These are phyloP conservation scores for Pisolithus albus DNA, from an alignment of 768 basidiomycete species.

Conservation along the genomic window DNA sequence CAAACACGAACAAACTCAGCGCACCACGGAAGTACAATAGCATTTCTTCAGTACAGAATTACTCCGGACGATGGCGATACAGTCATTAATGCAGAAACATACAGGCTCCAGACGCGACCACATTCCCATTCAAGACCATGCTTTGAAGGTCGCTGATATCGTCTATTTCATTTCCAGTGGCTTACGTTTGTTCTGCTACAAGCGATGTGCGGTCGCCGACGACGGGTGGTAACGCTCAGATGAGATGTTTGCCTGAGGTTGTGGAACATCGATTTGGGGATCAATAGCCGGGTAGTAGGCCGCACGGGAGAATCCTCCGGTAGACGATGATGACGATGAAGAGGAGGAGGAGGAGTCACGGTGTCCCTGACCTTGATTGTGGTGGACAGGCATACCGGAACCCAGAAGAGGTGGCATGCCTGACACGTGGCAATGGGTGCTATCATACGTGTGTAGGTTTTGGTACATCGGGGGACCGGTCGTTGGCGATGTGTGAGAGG, in stretches of 20 bases:
- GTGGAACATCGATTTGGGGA: conserved; percentile 28
- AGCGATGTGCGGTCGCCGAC: conserved; percentile 8
- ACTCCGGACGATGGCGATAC: neutral
- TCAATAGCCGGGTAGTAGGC: conserved; percentile 37
- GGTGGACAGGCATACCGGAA: conserved; percentile 7
- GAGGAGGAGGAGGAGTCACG: neutral
- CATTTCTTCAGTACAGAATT: neutral
- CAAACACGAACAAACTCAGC: conserved; percentile 22
- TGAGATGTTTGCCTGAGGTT: conserved; percentile 22
- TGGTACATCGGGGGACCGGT: conserved; percentile 12
- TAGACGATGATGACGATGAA: conserved; percentile 15
- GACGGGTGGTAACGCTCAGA: conserved; percentile 29
- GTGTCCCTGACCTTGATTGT: neutral
- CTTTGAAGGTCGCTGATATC: neutral
- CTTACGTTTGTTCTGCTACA: conserved; percentile 8
- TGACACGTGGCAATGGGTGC: conserved; percentile 24
- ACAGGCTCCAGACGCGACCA: no score
- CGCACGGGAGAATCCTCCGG: conserved; percentile 19
- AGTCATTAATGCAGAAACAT: neutral
- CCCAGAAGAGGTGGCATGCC: conserved; percentile 12
- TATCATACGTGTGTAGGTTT: conserved; percentile 20
- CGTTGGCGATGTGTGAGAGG: conserved; percentile 12
- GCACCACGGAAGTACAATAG: neutral
- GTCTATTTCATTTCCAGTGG: neutral
- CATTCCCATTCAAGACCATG: no score